Percentiles rank a stretch among this genome's conserved stretches.
Evolutionary conservation across 148 eudicot species (phyloP).

Genomic region (Vaccinium vitisidaea): DNA sequence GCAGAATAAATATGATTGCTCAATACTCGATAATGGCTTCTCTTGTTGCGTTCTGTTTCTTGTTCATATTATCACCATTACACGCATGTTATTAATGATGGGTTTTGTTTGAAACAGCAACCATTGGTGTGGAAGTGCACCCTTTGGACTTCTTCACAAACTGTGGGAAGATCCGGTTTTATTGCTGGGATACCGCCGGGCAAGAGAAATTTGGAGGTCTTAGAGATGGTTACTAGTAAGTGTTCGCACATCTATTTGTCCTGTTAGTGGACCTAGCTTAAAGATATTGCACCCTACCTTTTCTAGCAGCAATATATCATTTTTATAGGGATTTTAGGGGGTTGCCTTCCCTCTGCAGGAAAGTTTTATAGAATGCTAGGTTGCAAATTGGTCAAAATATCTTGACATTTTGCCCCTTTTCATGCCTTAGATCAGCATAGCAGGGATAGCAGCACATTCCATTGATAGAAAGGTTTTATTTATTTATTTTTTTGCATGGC

Average conservation of each 20-base stretch:
- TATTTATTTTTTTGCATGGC: background rate
- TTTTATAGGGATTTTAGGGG: background rate
- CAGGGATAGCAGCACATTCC: background rate
- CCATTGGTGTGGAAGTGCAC: constrained; percentile 43
- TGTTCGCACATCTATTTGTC: background rate
- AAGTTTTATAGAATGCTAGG: background rate
- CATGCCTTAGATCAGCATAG: background rate
- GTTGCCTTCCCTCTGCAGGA: background rate
- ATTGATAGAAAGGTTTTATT: background rate
- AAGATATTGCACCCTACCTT: background rate
- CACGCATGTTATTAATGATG: constrained; percentile 7
- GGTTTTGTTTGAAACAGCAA: constrained; percentile 23
- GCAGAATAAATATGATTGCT: background rate
- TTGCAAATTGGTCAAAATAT: background rate
- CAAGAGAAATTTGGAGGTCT: constrained; percentile 45
- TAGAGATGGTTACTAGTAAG: constrained; percentile 42
- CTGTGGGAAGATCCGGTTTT: constrained; percentile 29
- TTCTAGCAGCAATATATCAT: background rate
- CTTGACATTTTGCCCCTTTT: background rate
- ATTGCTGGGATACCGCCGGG: constrained; percentile 48
- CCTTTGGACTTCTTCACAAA: constrained; percentile 38
- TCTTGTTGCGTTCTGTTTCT: background rate
- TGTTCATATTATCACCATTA: background rate
- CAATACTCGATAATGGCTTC: background rate
- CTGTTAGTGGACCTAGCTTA: background rate